phyloP scores from a whole-genome alignment of 2,329 filamentous ascomycete species.

The Xylaria multiplex region DNA sequence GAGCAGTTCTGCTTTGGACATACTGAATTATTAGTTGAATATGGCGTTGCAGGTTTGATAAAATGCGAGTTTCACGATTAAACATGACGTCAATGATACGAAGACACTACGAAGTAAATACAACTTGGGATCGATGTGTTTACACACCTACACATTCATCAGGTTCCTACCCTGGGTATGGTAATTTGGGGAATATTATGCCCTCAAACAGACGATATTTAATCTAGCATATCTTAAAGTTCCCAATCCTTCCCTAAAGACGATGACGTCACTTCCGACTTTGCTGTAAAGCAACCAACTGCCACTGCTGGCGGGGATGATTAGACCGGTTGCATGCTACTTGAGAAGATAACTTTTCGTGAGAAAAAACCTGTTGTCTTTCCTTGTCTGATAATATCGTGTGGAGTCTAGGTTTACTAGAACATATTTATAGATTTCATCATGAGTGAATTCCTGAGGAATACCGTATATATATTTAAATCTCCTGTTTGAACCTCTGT shows the following conservation, averaged over 20 bases:
- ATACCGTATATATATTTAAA: background rate
- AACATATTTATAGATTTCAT: conserved; percentile 74
- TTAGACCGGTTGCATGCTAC: conserved; percentile 71
- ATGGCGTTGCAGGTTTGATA: no score
- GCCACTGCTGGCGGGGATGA: conserved; percentile 79
- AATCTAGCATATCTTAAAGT: background rate
- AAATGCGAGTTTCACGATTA: background rate
- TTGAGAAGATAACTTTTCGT: conserved; percentile 79
- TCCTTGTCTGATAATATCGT: no score
- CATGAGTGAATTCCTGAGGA: conserved; percentile 75
- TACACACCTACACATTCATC: background rate
- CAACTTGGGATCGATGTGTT: background rate
- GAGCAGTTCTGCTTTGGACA: no score
- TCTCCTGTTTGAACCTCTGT: no score
- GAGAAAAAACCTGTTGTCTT: conserved; percentile 69
- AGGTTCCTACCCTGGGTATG: background rate
- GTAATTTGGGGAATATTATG: background rate
- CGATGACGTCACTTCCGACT: conserved; percentile 77
- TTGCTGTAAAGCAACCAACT: conserved; percentile 76
- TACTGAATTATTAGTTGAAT: no score
- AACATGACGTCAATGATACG: conserved; percentile 18
- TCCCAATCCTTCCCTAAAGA: conserved; percentile 65
- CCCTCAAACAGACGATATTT: background rate
- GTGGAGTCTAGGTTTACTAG: background rate
- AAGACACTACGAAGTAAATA: conserved; percentile 6